Conservation (phyloP, 2,329 filamentous ascomycete species). For the Ascosphaera pollenicola region DNA sequence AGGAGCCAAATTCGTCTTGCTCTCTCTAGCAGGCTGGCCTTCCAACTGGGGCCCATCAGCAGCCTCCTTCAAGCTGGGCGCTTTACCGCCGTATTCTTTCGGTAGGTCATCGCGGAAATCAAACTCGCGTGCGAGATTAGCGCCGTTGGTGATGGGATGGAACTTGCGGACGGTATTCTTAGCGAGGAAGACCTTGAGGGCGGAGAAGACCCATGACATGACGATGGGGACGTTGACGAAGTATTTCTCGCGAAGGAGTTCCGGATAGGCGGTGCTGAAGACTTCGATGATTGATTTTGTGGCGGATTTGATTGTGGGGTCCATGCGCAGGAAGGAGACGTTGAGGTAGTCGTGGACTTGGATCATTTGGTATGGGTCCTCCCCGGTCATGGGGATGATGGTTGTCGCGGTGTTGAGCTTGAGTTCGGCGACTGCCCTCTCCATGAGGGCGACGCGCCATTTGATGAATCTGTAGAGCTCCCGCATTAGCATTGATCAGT, state of each 20-base stretch:
- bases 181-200: conserved; percentile 55
- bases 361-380: conserved; percentile 72
- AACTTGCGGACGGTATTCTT: conserved; percentile 58
- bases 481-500: conserved; percentile 1
- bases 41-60: too few species aligned
- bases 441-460: conserved; percentile 84
- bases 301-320: conserved; percentile 52
- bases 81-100: conserved; percentile 57
- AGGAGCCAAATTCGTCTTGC: conserved; percentile 1
- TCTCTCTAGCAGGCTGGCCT: too few species aligned
- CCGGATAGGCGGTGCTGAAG: conserved; percentile 67
- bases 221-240: conserved; percentile 83
- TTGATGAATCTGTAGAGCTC: conserved; percentile 46
- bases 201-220: conserved; percentile 69
- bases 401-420: conserved; percentile 47
- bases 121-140: conserved; percentile 40
- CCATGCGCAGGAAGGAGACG: conserved; percentile 67
- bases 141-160: conserved; percentile 55
- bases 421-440: conserved; percentile 56
- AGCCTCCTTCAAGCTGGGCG: conserved; percentile 21
- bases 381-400: conserved; percentile 36
- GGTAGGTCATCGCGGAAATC: conserved; percentile 44
- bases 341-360: conserved; percentile 88
- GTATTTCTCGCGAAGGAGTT: conserved; percentile 77
- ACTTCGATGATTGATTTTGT: conserved; percentile 61